These are phyloP conservation scores for Funneliformis geosporum DNA, from an alignment of 192 early-diverging fungal species.

Conservation along the genomic window DNA sequence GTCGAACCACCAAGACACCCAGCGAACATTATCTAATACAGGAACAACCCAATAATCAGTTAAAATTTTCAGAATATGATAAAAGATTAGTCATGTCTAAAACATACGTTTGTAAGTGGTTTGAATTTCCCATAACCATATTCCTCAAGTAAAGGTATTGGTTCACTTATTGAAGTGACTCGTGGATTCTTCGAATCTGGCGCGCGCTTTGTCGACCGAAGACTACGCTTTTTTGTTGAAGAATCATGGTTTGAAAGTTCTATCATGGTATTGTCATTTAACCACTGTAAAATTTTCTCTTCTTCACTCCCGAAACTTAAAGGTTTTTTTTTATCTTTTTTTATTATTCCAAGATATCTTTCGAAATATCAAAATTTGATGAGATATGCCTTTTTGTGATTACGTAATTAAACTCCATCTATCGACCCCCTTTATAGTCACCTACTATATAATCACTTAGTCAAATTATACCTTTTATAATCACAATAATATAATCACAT, in stretches of 20 bases:
- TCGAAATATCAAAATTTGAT: too few species aligned
- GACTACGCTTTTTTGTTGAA: neutral
- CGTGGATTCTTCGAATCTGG: neutral
- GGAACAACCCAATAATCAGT: neutral
- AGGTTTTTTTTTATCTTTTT: too few species aligned
- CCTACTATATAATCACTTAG: too few species aligned
- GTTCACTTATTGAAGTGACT: neutral
- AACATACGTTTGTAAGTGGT: neutral
- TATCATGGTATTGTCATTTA: neutral
- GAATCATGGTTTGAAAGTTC: neutral
- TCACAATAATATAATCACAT: too few species aligned
- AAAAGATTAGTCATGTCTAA: neutral
- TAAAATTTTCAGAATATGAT: neutral
- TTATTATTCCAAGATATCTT: neutral
- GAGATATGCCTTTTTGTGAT: too few species aligned
- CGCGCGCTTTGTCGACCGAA: neutral
- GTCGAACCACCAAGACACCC: constrained; percentile 56
- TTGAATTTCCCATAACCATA: neutral
- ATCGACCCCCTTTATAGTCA: too few species aligned
- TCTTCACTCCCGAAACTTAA: neutral
- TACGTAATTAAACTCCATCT: too few species aligned
- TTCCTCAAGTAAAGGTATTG: neutral
- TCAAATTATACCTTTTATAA: too few species aligned
- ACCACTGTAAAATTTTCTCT: neutral
- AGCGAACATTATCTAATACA: constrained; percentile 47